Evolutionary conservation across 352 stramenopile genomes (phyloP).

Genomic region (Pythium phragmiticola): DNA sequence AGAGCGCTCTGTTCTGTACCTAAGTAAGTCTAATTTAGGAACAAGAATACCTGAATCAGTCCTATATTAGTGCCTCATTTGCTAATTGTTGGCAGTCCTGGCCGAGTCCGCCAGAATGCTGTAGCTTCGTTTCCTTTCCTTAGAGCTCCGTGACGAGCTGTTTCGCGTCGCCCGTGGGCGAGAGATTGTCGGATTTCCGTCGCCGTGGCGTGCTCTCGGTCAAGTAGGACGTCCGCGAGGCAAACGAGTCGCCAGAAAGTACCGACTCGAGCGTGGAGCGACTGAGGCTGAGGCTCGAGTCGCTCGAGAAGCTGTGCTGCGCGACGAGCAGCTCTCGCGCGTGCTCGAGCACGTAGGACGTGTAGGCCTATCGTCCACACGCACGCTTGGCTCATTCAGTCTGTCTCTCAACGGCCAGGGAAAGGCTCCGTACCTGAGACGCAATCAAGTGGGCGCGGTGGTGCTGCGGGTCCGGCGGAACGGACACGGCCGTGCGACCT

Average conservation of each 20-base stretch:
- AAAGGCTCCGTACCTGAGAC: conserved; percentile 4
- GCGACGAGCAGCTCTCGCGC: conserved; percentile 30
- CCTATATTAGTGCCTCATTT: too few relatives aligned
- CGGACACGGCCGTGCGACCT: conserved; percentile 31
- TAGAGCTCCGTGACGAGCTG: conserved; percentile 20
- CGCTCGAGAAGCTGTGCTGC: conserved; percentile 9
- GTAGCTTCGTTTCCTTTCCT: neutral
- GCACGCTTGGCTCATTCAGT: neutral
- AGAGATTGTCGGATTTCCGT: conserved; percentile 5
- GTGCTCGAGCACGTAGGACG: conserved; percentile 30
- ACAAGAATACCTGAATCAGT: too few relatives aligned
- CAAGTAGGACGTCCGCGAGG: conserved; percentile 24
- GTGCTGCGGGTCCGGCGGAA: conserved; percentile 32
- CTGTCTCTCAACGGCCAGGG: neutral
- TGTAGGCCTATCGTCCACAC: conserved; percentile 27
- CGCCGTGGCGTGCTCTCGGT: conserved; percentile 13
- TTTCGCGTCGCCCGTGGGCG: neutral
- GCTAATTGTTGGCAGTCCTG: too few relatives aligned
- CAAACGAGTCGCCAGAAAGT: conserved; percentile 13
- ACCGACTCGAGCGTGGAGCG: conserved; percentile 14
- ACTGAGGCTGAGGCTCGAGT: conserved; percentile 7
- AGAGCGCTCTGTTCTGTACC: conserved; percentile 5
- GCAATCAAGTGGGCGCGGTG: conserved; percentile 28
- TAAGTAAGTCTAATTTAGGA: neutral
- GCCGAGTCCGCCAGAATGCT: too few relatives aligned